These are phyloP conservation scores for Lachancea lanzarotensis DNA, from an alignment of 805 yeast species.

Conservation along the genomic window DNA sequence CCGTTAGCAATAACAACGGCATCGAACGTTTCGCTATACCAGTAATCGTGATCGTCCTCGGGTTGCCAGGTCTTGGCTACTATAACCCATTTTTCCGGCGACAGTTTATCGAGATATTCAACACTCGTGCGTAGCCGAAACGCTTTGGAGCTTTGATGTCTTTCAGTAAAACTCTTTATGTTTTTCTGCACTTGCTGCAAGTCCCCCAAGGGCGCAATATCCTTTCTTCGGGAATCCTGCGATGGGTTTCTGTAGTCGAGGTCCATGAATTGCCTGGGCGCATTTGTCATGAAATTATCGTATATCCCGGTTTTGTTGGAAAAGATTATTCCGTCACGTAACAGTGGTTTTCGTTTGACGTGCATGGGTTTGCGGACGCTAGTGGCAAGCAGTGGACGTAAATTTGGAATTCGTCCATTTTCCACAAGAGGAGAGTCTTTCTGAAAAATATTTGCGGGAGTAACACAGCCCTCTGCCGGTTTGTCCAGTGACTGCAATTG, in stretches of 20 bases:
- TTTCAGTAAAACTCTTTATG: slow-evolving; percentile 6
- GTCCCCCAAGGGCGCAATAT: slow-evolving; percentile 12
- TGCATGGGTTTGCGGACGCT: slow-evolving; percentile 12
- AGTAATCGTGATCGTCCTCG: slow-evolving; percentile 26
- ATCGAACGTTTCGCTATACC: slow-evolving; percentile 38
- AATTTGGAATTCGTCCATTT: slow-evolving; percentile 7
- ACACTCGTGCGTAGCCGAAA: slow-evolving; percentile 14
- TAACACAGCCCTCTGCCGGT: slow-evolving; percentile 3
- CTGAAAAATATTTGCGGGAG: slow-evolving; percentile 13
- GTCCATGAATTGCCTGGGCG: slow-evolving; percentile 15
- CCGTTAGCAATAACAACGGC: slow-evolving; percentile 38
- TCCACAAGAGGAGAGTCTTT: slow-evolving; percentile 14
- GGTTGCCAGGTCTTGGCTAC: slow-evolving; percentile 19
- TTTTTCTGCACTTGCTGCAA: slow-evolving; percentile 9
- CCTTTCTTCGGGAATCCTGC: slow-evolving; percentile 5
- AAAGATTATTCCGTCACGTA: slow-evolving; percentile 14
- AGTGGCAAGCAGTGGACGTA: slow-evolving; percentile 13
- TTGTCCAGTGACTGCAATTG: slow-evolving; percentile 6
- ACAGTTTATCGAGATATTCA: slow-evolving; percentile 15
- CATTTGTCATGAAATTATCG: slow-evolving; percentile 14
- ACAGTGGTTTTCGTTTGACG: slow-evolving; percentile 4
- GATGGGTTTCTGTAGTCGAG: slow-evolving; percentile 1
- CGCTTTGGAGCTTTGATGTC: slow-evolving; percentile 3
- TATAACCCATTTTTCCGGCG: slow-evolving; percentile 31
- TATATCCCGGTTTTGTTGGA: slow-evolving; percentile 16